Conservation (phyloP, 2,329 filamentous ascomycete genomes). For the Monosporascus sp. region DNA sequence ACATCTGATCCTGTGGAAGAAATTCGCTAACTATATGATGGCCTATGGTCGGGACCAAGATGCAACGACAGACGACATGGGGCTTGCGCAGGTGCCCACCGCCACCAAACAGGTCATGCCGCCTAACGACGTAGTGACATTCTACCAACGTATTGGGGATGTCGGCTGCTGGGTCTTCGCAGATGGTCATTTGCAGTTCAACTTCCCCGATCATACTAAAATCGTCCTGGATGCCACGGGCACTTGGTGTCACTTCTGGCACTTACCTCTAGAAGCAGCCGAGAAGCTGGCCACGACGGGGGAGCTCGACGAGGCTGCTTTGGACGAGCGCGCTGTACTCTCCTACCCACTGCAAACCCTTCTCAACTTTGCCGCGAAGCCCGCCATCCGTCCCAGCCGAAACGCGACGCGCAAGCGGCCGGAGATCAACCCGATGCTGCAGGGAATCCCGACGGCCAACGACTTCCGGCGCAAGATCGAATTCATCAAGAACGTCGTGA, state of each 20-base stretch:
- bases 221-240: conserved; percentile 71
- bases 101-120: conserved; percentile 36
- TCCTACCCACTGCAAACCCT: conserved; percentile 69
- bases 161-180: conserved; percentile 78
- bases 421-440: conserved; percentile 55
- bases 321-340: conserved; percentile 65
- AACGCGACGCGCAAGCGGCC: conserved; percentile 47
- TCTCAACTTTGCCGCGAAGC: conserved; percentile 57
- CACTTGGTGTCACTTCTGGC: conserved; percentile 73
- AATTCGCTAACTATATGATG: conserved; percentile 71
- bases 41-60: conserved; percentile 68
- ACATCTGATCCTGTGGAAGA: conserved; percentile 64
- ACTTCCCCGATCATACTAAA: conserved; percentile 86
- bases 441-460: conserved; percentile 65
- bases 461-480: conserved; percentile 68
- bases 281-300: conserved; percentile 59
- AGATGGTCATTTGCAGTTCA: conserved; percentile 79
- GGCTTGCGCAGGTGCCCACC: conserved; percentile 34
- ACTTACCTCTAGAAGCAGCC: conserved; percentile 66
- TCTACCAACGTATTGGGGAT: conserved; percentile 76
- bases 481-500: conserved; percentile 63
- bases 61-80: conserved; percentile 40
- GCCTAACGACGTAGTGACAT: conserved; percentile 61
- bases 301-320: conserved; percentile 63
- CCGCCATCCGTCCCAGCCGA: conserved; percentile 40